Conservation (phyloP, 805 yeast genomes). For the Suhomyces tanzawaensis region DNA sequence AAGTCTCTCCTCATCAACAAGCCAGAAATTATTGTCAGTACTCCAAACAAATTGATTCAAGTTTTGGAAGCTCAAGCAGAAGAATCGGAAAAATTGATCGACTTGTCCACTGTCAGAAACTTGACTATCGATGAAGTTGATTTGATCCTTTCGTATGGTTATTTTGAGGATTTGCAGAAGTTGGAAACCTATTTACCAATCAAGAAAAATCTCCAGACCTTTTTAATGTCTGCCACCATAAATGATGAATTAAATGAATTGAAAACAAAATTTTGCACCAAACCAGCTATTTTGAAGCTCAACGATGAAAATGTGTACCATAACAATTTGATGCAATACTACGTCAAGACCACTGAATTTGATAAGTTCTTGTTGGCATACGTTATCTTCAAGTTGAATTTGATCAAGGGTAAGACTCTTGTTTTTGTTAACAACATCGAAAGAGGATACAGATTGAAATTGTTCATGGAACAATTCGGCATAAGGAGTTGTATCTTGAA, state of each 20-base stretch:
- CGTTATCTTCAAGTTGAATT: constrained; percentile 82
- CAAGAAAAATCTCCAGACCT: constrained; percentile 77
- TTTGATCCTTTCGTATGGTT: constrained; percentile 84
- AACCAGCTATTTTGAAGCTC: constrained; percentile 77
- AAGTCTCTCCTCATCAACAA: constrained; percentile 64
- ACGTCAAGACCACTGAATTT: constrained; percentile 80
- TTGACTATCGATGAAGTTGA: constrained; percentile 95
- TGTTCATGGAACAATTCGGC: constrained; percentile 94
- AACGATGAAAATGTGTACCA: constrained; percentile 62
- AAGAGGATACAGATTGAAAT: constrained; percentile 87
- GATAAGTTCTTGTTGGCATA: constrained; percentile 90
- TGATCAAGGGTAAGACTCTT: constrained; percentile 88
- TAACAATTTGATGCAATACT: constrained; percentile 75
- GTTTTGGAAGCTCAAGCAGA: constrained; percentile 39
- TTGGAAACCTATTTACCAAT: constrained; percentile 66
- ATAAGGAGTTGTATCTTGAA: constrained; percentile 83
- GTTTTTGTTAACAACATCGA: constrained; percentile 92
- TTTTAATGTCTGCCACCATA: constrained; percentile 94
- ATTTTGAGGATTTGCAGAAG: constrained; percentile 74
- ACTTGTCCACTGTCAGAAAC: constrained; percentile 57
- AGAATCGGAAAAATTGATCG: constrained; percentile 37
- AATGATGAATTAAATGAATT: constrained; percentile 79
- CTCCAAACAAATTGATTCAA: constrained; percentile 75
- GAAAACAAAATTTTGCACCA: constrained; percentile 75
- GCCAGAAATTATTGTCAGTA: constrained; percentile 81